Base-by-base conservation (phyloP, 345 rosid genomes). In the Rubroshorea leprosula region DNA sequence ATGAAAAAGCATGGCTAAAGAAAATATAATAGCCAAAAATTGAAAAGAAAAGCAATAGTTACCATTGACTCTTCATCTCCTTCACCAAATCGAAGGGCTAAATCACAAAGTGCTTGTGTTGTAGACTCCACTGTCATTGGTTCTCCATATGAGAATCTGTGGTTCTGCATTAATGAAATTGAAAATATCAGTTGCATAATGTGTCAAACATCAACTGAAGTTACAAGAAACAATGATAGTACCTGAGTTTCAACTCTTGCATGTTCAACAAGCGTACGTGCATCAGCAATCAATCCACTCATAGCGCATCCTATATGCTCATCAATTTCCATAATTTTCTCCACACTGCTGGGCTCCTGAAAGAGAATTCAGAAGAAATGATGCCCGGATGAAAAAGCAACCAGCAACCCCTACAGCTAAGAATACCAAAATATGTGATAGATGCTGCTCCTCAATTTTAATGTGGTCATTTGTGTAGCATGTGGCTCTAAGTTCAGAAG, bases 31-130 rank as follows among this genome's bases (percentile, higher is more conserved):
- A 22, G 31, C 5, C 24, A 47, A 22, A 31, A 54, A 15, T 0
- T 10, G 5, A 24, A 23, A 41, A 39, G 43, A 29, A 13, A 55
- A 24, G 66, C n/a, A 54, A 4, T n/a, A 18, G 48, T 78, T 82
- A 93, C 97, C 99, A 93, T 93, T 50, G 99, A 86, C 57, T 93
- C 99, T 72, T 93, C 97, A 22, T 93, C 99, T 47, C 99, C 99
- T 86, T 93, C 99, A 68, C 99, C 99, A 71, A 89, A 89, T 39
- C 99, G 76, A 56, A 93, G 74, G 23, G 99, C 97, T 50, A 89
- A 78, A 66, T 89, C 97, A 76, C 99, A 93, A 51, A 93, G 82
- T 15, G 99, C 96, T 74, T 93, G 97, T 22, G 97, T 93, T 54
- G 99, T 85, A 23, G 99, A 89, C 72, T 93, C 99, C 6, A 89